Percentiles rank a stretch among this genome's conserved stretches.
Evolutionary conservation across 1,284 basidiomycete species (phyloP).

Genomic region (Cystobasidium slooffiae): DNA sequence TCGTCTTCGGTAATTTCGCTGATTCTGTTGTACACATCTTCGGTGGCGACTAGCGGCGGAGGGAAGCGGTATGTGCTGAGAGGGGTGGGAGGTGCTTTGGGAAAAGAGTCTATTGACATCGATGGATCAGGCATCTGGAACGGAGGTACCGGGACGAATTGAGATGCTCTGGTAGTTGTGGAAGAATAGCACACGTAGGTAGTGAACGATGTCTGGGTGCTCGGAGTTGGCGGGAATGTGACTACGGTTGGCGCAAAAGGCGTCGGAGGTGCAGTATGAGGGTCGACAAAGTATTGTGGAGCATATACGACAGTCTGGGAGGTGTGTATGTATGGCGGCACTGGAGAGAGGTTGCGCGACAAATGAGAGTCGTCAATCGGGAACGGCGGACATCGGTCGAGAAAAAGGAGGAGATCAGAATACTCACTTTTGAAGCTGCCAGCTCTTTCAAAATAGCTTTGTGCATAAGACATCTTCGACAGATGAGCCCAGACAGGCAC

Average conservation of each 20-base stretch:
- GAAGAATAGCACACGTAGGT: constrained; percentile 11
- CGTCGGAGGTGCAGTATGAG: neutral
- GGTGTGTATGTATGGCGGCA: neutral
- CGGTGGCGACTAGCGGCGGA: neutral
- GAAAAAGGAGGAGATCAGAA: neutral
- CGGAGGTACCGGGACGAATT: too few relatives aligned
- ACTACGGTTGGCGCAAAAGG: constrained; percentile 8
- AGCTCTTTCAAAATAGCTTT: too few relatives aligned
- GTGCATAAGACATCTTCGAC: too few relatives aligned
- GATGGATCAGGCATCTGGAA: too few relatives aligned
- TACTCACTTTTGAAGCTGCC: neutral
- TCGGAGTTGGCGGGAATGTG: constrained; percentile 4
- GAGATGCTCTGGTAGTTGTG: neutral
- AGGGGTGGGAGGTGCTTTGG: neutral
- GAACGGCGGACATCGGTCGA: neutral
- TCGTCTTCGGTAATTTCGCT: neutral
- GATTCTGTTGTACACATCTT: neutral
- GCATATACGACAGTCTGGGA: constrained; percentile 12
- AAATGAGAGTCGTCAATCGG: neutral
- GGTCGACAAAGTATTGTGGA: constrained; percentile 11
- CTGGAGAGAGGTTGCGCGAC: neutral
- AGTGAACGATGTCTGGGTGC: neutral
- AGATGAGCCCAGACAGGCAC: neutral
- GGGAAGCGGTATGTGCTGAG: constrained; percentile 21
- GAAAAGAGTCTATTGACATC: neutral